Conservation (phyloP, 2,329 filamentous ascomycete species). For the Bipolaris sorokiniana region DNA sequence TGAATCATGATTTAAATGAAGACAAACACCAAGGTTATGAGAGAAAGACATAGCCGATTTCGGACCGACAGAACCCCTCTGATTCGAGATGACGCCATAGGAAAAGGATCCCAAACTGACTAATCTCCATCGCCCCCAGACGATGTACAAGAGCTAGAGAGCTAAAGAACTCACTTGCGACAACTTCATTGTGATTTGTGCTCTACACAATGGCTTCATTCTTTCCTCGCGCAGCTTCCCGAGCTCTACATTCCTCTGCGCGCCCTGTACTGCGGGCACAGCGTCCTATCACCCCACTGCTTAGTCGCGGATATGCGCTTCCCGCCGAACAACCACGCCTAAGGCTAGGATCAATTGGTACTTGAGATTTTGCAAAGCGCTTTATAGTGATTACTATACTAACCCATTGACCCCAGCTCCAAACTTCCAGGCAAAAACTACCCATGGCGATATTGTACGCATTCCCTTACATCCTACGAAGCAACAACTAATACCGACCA, state of each 20-base stretch:
- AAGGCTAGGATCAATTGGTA: slow-evolving; percentile 52
- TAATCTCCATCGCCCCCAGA: slow-evolving; percentile 4
- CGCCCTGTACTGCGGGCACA: slow-evolving; percentile 36
- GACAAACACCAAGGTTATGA: background rate
- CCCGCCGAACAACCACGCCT: slow-evolving; percentile 51
- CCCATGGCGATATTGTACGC: slow-evolving; percentile 67
- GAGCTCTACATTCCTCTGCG: slow-evolving; percentile 38
- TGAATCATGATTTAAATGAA: background rate
- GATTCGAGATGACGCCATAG: slow-evolving; percentile 20
- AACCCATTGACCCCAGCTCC: slow-evolving; percentile 60
- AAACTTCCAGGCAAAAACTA: slow-evolving; percentile 85
- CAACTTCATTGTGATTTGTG: background rate
- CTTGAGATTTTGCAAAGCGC: background rate
- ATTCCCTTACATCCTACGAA: slow-evolving; percentile 51
- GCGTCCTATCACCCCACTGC: slow-evolving; percentile 36
- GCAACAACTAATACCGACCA: background rate
- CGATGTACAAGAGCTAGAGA: slow-evolving; percentile 5
- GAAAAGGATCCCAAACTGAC: slow-evolving; percentile 9
- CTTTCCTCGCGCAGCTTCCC: slow-evolving; percentile 44
- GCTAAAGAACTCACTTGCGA: slow-evolving; percentile 3
- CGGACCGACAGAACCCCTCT: slow-evolving; percentile 12
- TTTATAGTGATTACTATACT: background rate
- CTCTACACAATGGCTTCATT: slow-evolving; percentile 42
- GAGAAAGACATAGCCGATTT: slow-evolving; percentile 6
- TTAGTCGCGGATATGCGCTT: slow-evolving; percentile 48